Evolutionary conservation across 2,329 filamentous ascomycete genomes (phyloP), one percentile per base, ranked within the genome.

Genomic region (Verticillium albo-atrum): DNA sequence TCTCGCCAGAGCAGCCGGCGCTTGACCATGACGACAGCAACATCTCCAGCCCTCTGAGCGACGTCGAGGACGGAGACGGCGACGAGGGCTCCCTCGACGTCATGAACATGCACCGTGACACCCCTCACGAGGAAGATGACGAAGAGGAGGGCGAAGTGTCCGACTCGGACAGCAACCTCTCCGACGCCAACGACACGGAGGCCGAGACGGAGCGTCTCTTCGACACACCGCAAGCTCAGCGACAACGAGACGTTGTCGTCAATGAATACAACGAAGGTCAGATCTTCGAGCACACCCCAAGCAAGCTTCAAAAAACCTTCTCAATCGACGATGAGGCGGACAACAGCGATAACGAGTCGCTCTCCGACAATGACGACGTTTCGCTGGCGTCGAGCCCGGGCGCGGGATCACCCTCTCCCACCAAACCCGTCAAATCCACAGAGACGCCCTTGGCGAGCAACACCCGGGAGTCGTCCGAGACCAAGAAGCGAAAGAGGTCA

Each of bases 131-230:
- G 10, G 62, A 66, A 55, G 57, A 58, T 34, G 61, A 62, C 27
- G 60, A 60, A 47, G 54, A 72, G 57, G 71, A 72, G 57, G 51
- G 51, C 51, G 25, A 53, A 9, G 75, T 74, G 52, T 74, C 72
- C 30, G 75, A 79, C 66, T 80, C 80, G 9, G 79, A 82, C 65
- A 84, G 79, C 66, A 78, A 83, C 63, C 79, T 85, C 60, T 85
- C 86, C 17, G 83, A 87, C 60, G 79, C 77, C 66, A 84, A 86
- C 69, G 85, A 85, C 72, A 89, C 93, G 3, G 94, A 98, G 75
- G 94, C 94, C 34, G 94, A 97, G 76, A 98, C 94, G 2, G 93
- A 97, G 76, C 88, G 95, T 61, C 82, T 99, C 61, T 95, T 95
- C 70, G 88, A 90, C 69, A 96, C 92, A n/a, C 92, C 93, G 20